These are phyloP conservation scores for Lipomyces mesembrius DNA, from an alignment of 805 yeast species.

Conservation along the genomic window DNA sequence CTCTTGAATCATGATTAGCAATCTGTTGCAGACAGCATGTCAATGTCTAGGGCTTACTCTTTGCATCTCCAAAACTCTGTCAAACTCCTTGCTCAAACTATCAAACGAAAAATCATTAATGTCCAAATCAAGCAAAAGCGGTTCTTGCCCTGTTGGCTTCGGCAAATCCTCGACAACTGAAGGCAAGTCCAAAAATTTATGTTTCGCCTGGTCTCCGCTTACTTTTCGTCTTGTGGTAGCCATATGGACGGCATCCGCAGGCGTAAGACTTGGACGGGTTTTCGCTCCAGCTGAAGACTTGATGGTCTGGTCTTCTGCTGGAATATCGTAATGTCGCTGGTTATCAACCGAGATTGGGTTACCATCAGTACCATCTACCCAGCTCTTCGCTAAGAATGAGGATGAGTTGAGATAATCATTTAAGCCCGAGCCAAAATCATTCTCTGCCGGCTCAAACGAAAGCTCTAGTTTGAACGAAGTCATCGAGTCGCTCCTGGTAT, in stretches of 20 bases:
- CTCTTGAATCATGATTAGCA: constrained; percentile 18
- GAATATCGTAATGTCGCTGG: background rate
- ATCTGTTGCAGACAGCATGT: background rate
- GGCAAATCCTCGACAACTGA: constrained; percentile 11
- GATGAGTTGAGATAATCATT: constrained; percentile 29
- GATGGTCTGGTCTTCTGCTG: constrained; percentile 21
- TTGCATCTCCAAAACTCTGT: constrained; percentile 29
- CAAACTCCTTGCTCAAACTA: constrained; percentile 29
- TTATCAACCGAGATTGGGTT: background rate
- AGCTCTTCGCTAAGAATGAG: constrained; percentile 14
- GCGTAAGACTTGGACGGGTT: constrained; percentile 33
- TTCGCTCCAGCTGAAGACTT: constrained; percentile 26
- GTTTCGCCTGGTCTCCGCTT: constrained; percentile 20
- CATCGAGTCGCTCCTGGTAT: constrained; percentile 9
- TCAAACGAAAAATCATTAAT: constrained; percentile 26
- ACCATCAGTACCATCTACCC: background rate
- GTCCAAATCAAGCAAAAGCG: constrained; percentile 24
- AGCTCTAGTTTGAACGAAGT: constrained; percentile 22
- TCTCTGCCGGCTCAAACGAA: constrained; percentile 13
- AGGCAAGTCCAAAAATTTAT: constrained; percentile 20
- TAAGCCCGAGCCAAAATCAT: constrained; percentile 27
- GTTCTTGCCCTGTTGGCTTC: background rate
- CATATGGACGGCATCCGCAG: constrained; percentile 24
- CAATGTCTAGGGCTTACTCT: constrained; percentile 11
- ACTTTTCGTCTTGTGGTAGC: constrained; percentile 23